Evolutionary conservation across 805 yeast genomes (phyloP).

Genomic region (Lachancea quebecensis): DNA sequence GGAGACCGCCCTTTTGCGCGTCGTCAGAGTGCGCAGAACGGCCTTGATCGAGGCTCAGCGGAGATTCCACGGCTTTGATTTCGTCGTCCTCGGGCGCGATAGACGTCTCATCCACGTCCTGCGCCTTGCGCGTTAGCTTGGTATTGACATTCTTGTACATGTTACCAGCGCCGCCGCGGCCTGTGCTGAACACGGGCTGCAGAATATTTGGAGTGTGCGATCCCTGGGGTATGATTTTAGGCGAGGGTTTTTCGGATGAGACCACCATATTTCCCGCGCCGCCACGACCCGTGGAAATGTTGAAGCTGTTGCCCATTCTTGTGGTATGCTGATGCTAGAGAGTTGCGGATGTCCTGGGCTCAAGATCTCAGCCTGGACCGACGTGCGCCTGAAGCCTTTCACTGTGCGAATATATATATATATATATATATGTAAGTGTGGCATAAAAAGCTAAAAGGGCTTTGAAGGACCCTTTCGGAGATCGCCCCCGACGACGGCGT

Average conservation of each 20-base stretch:
- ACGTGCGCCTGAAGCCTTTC: no score
- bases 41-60: slow-evolving; percentile 7
- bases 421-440: no score
- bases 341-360: no score
- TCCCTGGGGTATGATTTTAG: slow-evolving; percentile 51
- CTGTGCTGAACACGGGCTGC: slow-evolving; percentile 56
- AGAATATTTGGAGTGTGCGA: slow-evolving; percentile 54
- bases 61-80: not conserved
- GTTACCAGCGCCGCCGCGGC: slow-evolving; percentile 76
- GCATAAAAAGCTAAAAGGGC: no score
- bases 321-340: not conserved
- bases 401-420: no score
- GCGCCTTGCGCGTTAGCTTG: slow-evolving; percentile 51
- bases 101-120: slow-evolving; percentile 46
- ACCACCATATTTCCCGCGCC: slow-evolving; percentile 65
- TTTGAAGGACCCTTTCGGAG: no score
- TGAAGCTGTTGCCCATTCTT: slow-evolving; percentile 8
- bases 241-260: slow-evolving; percentile 40
- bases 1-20: not conserved
- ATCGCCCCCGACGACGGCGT: no score
- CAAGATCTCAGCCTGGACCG: no score
- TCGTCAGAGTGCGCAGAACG: slow-evolving; percentile 9
- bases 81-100: slow-evolving; percentile 25
- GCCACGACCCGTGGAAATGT: slow-evolving; percentile 63
- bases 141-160: slow-evolving; percentile 60